Evolutionary conservation across 75 land plant species (phyloP).

Genomic region (Pseudotsuga menziesii): DNA sequence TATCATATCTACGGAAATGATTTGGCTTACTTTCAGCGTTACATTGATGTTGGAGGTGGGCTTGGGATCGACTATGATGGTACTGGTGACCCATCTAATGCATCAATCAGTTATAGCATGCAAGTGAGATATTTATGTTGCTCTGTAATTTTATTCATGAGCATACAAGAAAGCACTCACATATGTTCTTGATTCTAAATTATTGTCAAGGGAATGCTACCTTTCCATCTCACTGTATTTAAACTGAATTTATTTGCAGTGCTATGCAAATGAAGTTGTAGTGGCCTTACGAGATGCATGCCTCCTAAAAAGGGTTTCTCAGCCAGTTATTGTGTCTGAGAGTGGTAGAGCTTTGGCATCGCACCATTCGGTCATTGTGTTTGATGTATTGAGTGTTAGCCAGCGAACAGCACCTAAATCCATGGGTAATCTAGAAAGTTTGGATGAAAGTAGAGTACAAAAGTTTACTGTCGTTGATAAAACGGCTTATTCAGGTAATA

Average conservation of each 20-base stretch:
- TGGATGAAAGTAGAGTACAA: background rate
- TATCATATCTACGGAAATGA: background rate
- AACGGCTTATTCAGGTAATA: background rate
- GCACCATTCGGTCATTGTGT: slow-evolving; percentile 44
- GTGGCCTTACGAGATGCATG: slow-evolving; percentile 46
- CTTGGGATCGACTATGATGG: slow-evolving; percentile 52
- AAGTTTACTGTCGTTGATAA: background rate
- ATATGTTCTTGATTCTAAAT: background rate
- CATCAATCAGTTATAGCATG: slow-evolving; percentile 43
- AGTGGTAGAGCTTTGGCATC: slow-evolving; percentile 53
- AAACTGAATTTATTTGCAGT: slow-evolving; percentile 18
- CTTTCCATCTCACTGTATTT: background rate
- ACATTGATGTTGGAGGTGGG: slow-evolving; percentile 52
- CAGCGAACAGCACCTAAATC: slow-evolving; percentile 5
- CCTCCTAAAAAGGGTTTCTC: slow-evolving; percentile 35
- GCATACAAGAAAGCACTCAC: background rate
- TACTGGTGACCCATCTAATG: slow-evolving; percentile 19
- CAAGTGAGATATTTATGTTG: slow-evolving; percentile 24
- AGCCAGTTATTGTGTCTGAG: slow-evolving; percentile 39
- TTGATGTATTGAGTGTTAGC: slow-evolving; percentile 37
- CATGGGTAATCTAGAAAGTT: background rate
- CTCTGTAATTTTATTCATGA: background rate
- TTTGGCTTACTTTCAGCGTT: slow-evolving; percentile 20
- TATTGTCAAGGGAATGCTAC: background rate
- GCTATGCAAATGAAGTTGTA: slow-evolving; percentile 49